Evolutionary conservation across 331 rosid species (phyloP).

Genomic region (Quercus lobata): DNA sequence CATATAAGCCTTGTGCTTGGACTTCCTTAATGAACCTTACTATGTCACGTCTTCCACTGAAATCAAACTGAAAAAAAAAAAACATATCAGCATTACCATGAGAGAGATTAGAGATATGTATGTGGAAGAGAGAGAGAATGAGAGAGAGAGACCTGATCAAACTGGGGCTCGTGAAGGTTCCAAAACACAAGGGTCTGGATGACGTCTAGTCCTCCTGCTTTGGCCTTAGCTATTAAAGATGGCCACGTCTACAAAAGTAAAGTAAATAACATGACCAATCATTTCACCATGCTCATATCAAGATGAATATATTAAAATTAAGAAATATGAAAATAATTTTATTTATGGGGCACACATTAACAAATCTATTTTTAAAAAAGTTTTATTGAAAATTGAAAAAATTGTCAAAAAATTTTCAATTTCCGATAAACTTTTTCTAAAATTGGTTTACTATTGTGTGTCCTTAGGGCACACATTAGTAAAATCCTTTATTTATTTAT

Average conservation of each 20-base stretch:
- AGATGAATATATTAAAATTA: background rate
- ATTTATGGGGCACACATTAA: too few species aligned
- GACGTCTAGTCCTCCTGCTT: conserved; percentile 80
- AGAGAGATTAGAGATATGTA: background rate
- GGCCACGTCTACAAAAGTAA: conserved; percentile 71
- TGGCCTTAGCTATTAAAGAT: conserved; percentile 69
- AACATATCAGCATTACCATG: background rate
- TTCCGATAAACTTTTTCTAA: too few species aligned
- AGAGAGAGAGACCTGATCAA: conserved; percentile 45
- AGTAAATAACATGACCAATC: background rate
- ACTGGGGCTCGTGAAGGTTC: conserved; percentile 84
- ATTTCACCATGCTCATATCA: too few species aligned
- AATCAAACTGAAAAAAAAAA: conserved; percentile 54
- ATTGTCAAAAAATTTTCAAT: too few species aligned
- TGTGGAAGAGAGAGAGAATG: background rate
- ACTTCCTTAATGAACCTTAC: conserved; percentile 67
- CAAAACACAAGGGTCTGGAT: conserved; percentile 90
- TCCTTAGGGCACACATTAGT: too few species aligned
- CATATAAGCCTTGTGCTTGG: conserved; percentile 76
- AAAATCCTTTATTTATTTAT: too few species aligned
- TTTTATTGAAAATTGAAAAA: too few species aligned
- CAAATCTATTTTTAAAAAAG: too few species aligned
- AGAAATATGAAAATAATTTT: background rate
- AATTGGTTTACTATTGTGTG: too few species aligned
- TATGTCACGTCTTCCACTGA: conserved; percentile 64